A percentile compares a stretch with the other conserved stretches of the same genome.
These are phyloP conservation scores for Venturia effusa DNA, from an alignment of 2,329 filamentous ascomycete genomes.

Conservation along the genomic window DNA sequence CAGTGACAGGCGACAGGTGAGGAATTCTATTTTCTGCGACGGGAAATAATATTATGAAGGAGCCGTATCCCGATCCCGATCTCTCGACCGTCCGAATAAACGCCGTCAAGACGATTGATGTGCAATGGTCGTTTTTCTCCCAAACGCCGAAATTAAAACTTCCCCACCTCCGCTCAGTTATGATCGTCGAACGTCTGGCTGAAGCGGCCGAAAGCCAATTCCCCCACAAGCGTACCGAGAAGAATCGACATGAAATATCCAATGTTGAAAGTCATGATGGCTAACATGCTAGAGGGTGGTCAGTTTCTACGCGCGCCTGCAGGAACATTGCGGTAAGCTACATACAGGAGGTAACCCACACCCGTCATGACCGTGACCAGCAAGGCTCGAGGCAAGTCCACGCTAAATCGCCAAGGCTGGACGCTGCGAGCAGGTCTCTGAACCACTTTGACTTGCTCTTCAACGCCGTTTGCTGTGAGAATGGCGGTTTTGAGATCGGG, in stretches of 20 bases:
- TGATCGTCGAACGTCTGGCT: slow-evolving; percentile 34
- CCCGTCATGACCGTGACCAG: slow-evolving; percentile 64
- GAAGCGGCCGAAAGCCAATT: slow-evolving; percentile 67
- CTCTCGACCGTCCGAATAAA: background rate
- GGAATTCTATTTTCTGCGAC: background rate
- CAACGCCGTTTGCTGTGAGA: slow-evolving; percentile 62
- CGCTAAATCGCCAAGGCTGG: slow-evolving; percentile 69
- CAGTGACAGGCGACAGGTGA: background rate
- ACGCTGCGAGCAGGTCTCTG: slow-evolving; percentile 41
- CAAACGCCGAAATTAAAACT: background rate
- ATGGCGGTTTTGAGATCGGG: slow-evolving; percentile 49
- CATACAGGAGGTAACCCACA: slow-evolving; percentile 78
- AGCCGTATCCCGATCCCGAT: background rate
- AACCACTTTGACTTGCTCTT: slow-evolving; percentile 70
- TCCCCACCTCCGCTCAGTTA: slow-evolving; percentile 15
- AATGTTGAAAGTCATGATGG: slow-evolving; percentile 81
- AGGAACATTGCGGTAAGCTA: slow-evolving; percentile 18
- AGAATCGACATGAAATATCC: slow-evolving; percentile 78
- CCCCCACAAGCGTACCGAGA: slow-evolving; percentile 72
- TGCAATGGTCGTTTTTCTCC: background rate
- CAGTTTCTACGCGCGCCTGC: background rate
- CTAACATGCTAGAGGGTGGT: slow-evolving; percentile 59
- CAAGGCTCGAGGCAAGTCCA: slow-evolving; percentile 62
- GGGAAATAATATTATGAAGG: background rate
- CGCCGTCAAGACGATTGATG: background rate